These are phyloP conservation scores for Clarireedia paspali DNA, from an alignment of 2,329 filamentous ascomycete genomes.

Conservation along the genomic window DNA sequence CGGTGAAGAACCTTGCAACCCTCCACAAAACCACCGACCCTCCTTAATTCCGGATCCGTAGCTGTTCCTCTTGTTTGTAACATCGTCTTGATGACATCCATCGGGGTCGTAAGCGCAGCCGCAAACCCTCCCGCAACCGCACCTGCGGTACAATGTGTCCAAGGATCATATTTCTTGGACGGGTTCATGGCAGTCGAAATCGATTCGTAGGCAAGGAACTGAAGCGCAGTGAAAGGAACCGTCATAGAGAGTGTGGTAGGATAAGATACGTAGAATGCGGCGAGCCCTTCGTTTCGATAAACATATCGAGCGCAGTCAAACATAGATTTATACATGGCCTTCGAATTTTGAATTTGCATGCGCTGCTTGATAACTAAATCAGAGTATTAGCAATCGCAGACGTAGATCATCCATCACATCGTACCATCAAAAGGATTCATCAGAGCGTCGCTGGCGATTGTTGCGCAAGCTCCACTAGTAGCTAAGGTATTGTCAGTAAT, in stretches of 20 bases:
- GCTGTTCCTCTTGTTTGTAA: constrained; percentile 87
- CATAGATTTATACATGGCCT: constrained; percentile 76
- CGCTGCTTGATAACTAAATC: constrained; percentile 90
- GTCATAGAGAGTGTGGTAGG: constrained; percentile 98
- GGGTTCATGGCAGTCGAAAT: constrained; percentile 93
- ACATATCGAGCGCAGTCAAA: constrained; percentile 80
- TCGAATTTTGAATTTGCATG: constrained; percentile 97
- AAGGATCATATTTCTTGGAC: constrained; percentile 74
- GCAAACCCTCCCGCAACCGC: constrained; percentile 90
- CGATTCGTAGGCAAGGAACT: constrained; percentile 97
- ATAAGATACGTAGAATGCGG: constrained; percentile 96
- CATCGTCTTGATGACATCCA: constrained; percentile 98
- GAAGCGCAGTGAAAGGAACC: constrained; percentile 91
- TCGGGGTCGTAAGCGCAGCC: constrained; percentile 85
- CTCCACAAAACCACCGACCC: constrained; percentile 28
- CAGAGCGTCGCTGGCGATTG: constrained; percentile 92
- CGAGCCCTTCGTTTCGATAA: constrained; percentile 78
- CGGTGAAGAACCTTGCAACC: constrained; percentile 38
- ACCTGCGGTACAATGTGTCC: constrained; percentile 89
- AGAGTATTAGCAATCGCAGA: constrained; percentile 12
- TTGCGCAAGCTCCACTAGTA: constrained; percentile 87
- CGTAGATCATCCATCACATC: background rate
- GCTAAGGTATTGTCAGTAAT: constrained; percentile 48
- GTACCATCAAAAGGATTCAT: constrained; percentile 99
- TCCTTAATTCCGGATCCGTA: constrained; percentile 59